Evolutionary conservation across 2,329 filamentous ascomycete species (phyloP), one percentile per base, ranked within the genome.

Genomic region (Penicillium sclerotiorum): DNA sequence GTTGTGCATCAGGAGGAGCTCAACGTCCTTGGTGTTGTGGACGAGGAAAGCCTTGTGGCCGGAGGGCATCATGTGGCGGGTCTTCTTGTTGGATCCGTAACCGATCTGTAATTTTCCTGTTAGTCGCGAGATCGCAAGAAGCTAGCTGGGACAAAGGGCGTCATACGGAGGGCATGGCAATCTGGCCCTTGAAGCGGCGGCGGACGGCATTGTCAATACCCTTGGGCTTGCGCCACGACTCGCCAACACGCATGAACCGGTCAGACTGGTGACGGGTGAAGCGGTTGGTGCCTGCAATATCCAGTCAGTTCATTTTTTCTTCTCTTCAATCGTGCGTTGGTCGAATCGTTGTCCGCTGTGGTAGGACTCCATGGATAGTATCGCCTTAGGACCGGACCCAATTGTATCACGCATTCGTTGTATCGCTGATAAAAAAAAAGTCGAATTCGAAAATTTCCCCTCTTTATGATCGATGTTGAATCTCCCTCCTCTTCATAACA

Each of bases 41-140:
- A 99, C 94, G 74, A 97, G 86, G 89, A 99, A 99, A 64, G 93
- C 90, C 87, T 96, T 97, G 89, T 97, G 93, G 81, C 94, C 94
- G 70, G 91, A 96, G 76, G 94, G 94, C 84, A 91, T 95, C 87
- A 97, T 87, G 85, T 95, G 93, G 74, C 90, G 87, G 75, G 94
- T 99, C 87, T 97, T 97, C 86, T 90, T 95, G 90, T 97, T 97
- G 81, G 89, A 94, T 69, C 94, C 92, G 77, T 92, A 99, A 73
- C 94, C 94, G 77, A 99, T 99, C 94, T 96, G 74, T 56, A 22
- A 15, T 44, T 32, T 49, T 42, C 30, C 13, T 6, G 15, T 49
- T 50, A 49, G 52, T 20, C 5, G 9, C 20, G 15, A 6, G 22
- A n/a, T 33, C 39, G 9, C 17, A 18, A 9, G 25, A 12, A 5